Base-by-base conservation (phyloP, 768 basidiomycete genomes). In the Tubosaeta sp. region DNA sequence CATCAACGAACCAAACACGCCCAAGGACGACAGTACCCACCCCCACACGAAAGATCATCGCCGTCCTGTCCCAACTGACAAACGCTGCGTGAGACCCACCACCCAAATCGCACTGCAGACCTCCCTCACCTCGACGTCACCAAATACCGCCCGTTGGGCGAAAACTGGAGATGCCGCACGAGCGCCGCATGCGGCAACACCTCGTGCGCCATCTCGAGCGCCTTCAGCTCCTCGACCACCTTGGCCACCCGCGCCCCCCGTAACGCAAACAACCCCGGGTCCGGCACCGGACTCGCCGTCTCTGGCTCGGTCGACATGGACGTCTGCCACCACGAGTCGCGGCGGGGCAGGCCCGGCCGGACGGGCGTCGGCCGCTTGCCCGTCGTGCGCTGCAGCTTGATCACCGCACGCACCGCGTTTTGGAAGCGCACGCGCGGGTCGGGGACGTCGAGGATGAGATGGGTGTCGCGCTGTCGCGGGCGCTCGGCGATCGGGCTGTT, bases 121-220 rank as follows among this genome's bases (percentile, higher is more conserved):
- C 36, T 12, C 13, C 30, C 67, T 9, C 46, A 78, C 70, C 78
- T 79, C n/a, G 80, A 73, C 4, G 80, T 80, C 14, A 79, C 79
- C 46, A 80, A 58, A 49, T 72, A 78, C 57, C 70, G 73, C n/a
- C 79, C 79, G 46, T 76, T 74, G 5, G 78, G 79, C 16, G 80
- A 80, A 64, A 80, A 80, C 54, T 80, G 74, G 30, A 81, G 52
- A 46, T 80, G 77, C n/a, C 79, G 60, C 31, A 80, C 79, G 24
- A 80, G 71, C 10, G 79, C 80, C 21, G 63, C 61, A 45, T 80
- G 79, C 3, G 71, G 69, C 19, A 59, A 61, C 7, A 76, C 51
- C 40, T 72, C 73, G 49, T 78, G 72, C 7, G 65, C 64, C 36
- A 68, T 51, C 29, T 64, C 59, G 46, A 80, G 61, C 42, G 51